Conservation (phyloP, 192 early-diverging fungal species). For the Backusella tarrabulga region DNA sequence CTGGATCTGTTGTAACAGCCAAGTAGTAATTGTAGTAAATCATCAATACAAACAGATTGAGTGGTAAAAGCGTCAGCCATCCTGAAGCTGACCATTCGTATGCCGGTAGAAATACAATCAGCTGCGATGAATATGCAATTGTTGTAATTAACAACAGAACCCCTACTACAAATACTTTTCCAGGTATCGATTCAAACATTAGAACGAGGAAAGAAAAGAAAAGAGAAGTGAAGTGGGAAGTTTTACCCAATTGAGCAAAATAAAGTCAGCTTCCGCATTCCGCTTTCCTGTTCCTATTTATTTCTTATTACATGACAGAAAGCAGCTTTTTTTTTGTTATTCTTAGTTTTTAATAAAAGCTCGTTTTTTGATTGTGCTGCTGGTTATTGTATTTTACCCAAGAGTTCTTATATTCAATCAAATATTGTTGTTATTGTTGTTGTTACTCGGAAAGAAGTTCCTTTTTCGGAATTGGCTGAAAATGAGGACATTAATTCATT, state of each 20-base stretch:
- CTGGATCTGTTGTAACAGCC: conserved; percentile 76
- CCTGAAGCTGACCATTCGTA: conserved; percentile 12
- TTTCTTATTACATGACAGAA: neutral
- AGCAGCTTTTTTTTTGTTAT: neutral
- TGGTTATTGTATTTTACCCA: too few relatives aligned
- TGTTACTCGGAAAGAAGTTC: neutral
- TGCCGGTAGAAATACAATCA: conserved; percentile 26
- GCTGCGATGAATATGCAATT: conserved; percentile 39
- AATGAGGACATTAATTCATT: neutral
- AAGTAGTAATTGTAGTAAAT: conserved; percentile 89
- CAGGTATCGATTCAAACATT: conserved; percentile 29
- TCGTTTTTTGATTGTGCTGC: neutral
- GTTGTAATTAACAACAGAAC: conserved; percentile 25
- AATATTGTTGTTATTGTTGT: too few relatives aligned
- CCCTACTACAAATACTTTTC: conserved; percentile 33
- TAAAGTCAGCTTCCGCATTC: neutral
- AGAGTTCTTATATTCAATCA: too few relatives aligned
- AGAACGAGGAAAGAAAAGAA: neutral
- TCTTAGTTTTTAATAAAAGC: neutral
- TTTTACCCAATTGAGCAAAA: neutral
- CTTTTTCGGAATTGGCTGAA: neutral
- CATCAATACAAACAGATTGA: conserved; percentile 74
- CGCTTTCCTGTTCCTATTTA: neutral
- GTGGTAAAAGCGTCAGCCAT: conserved; percentile 52
- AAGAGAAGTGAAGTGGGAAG: neutral